These are phyloP conservation scores for Globisporangium splendens DNA, from an alignment of 352 stramenopile genomes.

Conservation along the genomic window DNA sequence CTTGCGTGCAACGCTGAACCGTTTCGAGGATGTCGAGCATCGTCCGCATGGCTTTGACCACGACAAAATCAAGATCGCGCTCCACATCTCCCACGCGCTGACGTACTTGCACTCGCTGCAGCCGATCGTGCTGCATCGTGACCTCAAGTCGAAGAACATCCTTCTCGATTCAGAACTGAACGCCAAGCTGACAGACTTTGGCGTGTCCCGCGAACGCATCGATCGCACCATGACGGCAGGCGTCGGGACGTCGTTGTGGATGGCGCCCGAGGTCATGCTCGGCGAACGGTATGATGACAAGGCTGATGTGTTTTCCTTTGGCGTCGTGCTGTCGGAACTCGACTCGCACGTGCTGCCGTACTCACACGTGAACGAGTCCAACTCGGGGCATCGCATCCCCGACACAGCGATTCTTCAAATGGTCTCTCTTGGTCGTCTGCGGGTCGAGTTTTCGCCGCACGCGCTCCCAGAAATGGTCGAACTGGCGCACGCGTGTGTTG, in stretches of 20 bases:
- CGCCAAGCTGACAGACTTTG: no score
- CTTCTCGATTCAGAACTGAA: no score
- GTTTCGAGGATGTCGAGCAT: slow-evolving; percentile 24
- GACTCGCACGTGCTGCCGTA: slow-evolving; percentile 37
- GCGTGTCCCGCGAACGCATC: no score
- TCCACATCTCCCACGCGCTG: slow-evolving; percentile 33
- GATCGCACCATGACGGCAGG: no score
- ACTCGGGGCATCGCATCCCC: slow-evolving; percentile 22
- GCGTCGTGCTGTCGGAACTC: slow-evolving; percentile 21
- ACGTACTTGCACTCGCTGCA: neutral
- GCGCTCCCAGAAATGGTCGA: slow-evolving; percentile 21
- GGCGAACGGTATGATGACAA: no score
- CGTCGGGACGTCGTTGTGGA: no score
- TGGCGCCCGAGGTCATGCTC: no score
- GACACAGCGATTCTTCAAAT: slow-evolving; percentile 36
- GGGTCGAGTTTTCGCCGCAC: slow-evolving; percentile 33
- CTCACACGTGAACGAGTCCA: slow-evolving; percentile 21
- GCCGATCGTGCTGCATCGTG: no score
- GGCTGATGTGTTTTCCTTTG: no score
- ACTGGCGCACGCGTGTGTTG: slow-evolving; percentile 30
- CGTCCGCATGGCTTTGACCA: slow-evolving; percentile 30
- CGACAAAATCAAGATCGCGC: slow-evolving; percentile 45
- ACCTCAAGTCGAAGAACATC: no score
- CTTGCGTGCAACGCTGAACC: slow-evolving; percentile 23
- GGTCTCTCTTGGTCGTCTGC: slow-evolving; percentile 25